Percentiles rank a stretch among this genome's conserved stretches.
phyloP scores from a whole-genome alignment of 2,329 filamentous ascomycete species.

The Camptophora hylomeconis region DNA sequence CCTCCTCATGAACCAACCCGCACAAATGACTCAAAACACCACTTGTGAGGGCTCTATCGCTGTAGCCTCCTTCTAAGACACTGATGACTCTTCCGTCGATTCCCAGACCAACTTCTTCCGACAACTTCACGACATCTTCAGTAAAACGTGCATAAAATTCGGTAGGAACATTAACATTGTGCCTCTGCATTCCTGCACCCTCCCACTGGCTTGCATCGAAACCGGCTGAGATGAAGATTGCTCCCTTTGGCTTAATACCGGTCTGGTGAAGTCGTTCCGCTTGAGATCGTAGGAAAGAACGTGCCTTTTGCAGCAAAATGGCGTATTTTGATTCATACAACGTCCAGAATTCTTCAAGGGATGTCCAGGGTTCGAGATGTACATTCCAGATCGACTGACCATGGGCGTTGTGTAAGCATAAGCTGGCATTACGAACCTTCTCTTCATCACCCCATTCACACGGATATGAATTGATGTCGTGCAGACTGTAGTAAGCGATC shows the following conservation, averaged over 20 bases:
- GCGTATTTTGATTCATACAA: slow-evolving; percentile 72
- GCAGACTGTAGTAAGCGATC: slow-evolving; percentile 91
- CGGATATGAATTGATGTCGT: slow-evolving; percentile 97
- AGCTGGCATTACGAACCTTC: slow-evolving; percentile 84
- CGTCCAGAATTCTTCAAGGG: slow-evolving; percentile 72
- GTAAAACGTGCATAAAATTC: slow-evolving; percentile 92
- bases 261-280: slow-evolving; percentile 49
- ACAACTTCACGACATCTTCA: slow-evolving; percentile 67
- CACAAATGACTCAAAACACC: slow-evolving; percentile 84
- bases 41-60: slow-evolving; percentile 75
- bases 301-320: slow-evolving; percentile 66
- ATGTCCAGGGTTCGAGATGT: slow-evolving; percentile 79
- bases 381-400: slow-evolving; percentile 94
- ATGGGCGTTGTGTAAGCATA: slow-evolving; percentile 90
- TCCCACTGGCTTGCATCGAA: slow-evolving; percentile 98
- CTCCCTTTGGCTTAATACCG: slow-evolving; percentile 57
- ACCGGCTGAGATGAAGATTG: slow-evolving; percentile 87
- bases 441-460: slow-evolving; percentile 89
- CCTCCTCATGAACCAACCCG: slow-evolving; percentile 45
- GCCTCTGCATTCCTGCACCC: slow-evolving; percentile 81
- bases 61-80: slow-evolving; percentile 91
- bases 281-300: slow-evolving; percentile 61
- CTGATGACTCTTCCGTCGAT: slow-evolving; percentile 82
- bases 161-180: slow-evolving; percentile 90
- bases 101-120: slow-evolving; percentile 62